These are phyloP conservation scores for Calcarisporium arbuscula DNA, from an alignment of 2,329 filamentous ascomycete genomes.

Conservation along the genomic window DNA sequence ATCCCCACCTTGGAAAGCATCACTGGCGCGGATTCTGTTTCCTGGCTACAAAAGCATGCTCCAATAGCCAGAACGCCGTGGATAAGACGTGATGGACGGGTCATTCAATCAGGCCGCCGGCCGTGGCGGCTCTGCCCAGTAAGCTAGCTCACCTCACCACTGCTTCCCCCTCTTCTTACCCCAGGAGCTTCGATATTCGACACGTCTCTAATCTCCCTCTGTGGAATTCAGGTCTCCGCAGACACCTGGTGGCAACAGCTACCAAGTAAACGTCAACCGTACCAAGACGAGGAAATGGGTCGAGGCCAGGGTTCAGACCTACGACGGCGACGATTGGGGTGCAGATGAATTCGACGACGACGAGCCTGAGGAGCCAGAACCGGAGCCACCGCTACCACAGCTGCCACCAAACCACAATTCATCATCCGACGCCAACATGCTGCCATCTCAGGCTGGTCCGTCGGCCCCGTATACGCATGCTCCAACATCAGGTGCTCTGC, in stretches of 20 bases:
- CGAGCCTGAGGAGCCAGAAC: conserved; percentile 37
- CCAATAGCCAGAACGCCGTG: conserved; percentile 2
- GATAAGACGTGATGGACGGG: conserved; percentile 9
- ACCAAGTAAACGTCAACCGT: conserved; percentile 81
- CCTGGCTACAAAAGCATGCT: conserved; percentile 10
- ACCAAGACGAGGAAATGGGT: conserved; percentile 94
- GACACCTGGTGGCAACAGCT: conserved; percentile 36
- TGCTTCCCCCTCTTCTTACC: neutral
- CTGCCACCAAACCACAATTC: conserved; percentile 4
- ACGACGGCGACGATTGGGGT: conserved; percentile 93
- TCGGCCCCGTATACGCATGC: conserved; percentile 4
- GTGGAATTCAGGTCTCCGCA: conserved; percentile 23
- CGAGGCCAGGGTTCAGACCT: conserved; percentile 77
- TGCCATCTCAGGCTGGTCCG: conserved; percentile 1
- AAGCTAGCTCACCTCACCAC: conserved; percentile 1
- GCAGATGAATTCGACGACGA: conserved; percentile 61
- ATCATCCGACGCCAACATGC: neutral
- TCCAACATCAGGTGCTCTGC: conserved; percentile 2
- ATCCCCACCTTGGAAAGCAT: too few species aligned
- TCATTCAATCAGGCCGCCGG: conserved; percentile 7
- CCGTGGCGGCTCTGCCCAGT: conserved; percentile 8
- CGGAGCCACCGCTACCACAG: conserved; percentile 20
- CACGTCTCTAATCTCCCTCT: too few species aligned
- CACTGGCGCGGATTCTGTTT: too few species aligned
- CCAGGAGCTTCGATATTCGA: too few species aligned